phyloP scores from a whole-genome alignment of 441 rosid species.

The Pelargonium fulgidum region DNA sequence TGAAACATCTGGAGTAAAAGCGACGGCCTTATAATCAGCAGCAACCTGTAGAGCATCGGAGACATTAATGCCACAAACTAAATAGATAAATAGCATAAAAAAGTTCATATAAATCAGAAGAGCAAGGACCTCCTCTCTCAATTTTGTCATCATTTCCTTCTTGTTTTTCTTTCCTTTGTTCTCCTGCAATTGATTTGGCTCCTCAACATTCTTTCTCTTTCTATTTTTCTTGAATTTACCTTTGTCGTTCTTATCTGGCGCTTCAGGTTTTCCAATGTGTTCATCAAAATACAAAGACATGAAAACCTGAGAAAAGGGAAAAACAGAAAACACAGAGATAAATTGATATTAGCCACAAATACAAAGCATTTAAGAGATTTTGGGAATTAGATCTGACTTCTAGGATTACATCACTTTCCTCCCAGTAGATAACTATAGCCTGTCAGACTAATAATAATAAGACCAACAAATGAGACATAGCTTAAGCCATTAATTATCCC shows the following conservation, averaged over 20 bases:
- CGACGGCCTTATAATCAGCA: constrained; percentile 73
- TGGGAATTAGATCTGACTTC: too few relatives aligned
- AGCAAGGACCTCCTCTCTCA: constrained; percentile 64
- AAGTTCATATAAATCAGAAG: background rate
- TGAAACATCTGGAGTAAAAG: constrained; percentile 49
- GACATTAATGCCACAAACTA: constrained; percentile 16
- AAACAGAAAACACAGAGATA: background rate
- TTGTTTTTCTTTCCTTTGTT: constrained; percentile 61
- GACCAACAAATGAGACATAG: too few relatives aligned
- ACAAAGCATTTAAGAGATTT: background rate
- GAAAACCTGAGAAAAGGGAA: constrained; percentile 40
- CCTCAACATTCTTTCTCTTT: constrained; percentile 50
- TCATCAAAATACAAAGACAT: constrained; percentile 68
- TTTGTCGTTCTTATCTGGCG: constrained; percentile 32
- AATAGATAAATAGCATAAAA: constrained; percentile 7
- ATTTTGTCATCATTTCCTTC: constrained; percentile 56
- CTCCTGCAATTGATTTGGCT: constrained; percentile 41
- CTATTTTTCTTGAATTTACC: constrained; percentile 44
- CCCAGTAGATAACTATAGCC: too few relatives aligned
- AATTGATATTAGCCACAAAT: background rate
- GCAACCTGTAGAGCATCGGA: constrained; percentile 48
- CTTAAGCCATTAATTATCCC: too few relatives aligned
- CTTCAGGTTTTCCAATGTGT: constrained; percentile 46
- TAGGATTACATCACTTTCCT: too few relatives aligned
- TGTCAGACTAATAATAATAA: too few relatives aligned